phyloP scores from a whole-genome alignment of 1,284 basidiomycete genomes.

The Rhodotorula sp. region DNA sequence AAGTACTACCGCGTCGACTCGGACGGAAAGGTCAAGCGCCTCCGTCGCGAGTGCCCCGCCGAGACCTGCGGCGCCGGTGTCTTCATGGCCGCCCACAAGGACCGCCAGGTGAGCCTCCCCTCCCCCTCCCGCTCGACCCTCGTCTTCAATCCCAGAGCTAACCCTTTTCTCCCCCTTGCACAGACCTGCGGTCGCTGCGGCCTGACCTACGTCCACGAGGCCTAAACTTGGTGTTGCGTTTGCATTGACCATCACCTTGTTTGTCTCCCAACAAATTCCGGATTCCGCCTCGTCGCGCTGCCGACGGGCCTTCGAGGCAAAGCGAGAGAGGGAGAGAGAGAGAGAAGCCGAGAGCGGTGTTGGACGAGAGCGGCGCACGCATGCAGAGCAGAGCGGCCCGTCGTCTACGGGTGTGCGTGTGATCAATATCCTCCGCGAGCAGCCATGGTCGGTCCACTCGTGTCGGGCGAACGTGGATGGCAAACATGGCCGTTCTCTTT shows the following conservation, averaged over 20 bases:
- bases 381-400: too few relatives aligned
- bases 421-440: too few relatives aligned
- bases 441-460: too few relatives aligned
- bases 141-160: neutral
- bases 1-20: constrained; percentile 95
- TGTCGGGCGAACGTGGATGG: too few relatives aligned
- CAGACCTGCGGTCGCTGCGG: constrained; percentile 41
- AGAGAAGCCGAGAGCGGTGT: too few relatives aligned
- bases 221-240: neutral
- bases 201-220: constrained; percentile 44
- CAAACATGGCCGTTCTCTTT: too few relatives aligned
- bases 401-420: too few relatives aligned
- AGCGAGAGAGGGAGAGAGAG: neutral
- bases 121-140: neutral
- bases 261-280: neutral
- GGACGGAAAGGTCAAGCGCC: constrained; percentile 98
- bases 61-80: constrained; percentile 91
- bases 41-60: constrained; percentile 88
- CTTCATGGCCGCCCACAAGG: constrained; percentile 60
- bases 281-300: too few relatives aligned
- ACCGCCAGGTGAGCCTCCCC: constrained; percentile 10
- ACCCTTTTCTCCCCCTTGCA: neutral
- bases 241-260: neutral
- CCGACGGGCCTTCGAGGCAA: too few relatives aligned
- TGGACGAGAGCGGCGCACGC: too few relatives aligned